Percentiles rank a stretch among this genome's conserved stretches.
These are phyloP conservation scores for Magnolia sinica DNA, from an alignment of 164 flowering plant species.

Conservation along the genomic window DNA sequence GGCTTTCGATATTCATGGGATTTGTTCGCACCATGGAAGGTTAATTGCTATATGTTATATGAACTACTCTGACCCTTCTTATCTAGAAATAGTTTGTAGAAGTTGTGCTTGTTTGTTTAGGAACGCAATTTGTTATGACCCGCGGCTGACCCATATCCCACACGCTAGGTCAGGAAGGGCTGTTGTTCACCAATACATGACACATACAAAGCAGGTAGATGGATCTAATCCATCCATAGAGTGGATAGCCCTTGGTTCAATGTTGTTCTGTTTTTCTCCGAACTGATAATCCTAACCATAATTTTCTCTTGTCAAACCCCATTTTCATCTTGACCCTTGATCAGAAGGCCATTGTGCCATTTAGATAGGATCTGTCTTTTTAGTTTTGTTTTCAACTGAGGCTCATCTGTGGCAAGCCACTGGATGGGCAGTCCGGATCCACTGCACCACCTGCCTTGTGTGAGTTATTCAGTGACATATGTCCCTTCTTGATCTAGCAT, in stretches of 20 bases:
- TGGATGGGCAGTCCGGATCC: neutral
- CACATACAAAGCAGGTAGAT: neutral
- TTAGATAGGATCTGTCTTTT: neutral
- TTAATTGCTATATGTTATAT: constrained; percentile 14
- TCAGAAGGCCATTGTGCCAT: neutral
- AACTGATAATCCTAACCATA: neutral
- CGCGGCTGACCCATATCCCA: too few relatives aligned
- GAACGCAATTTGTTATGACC: neutral
- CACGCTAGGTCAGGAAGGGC: neutral
- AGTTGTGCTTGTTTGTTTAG: neutral
- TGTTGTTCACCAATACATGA: neutral
- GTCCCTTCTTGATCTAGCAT: neutral
- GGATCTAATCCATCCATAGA: neutral
- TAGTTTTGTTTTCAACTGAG: neutral
- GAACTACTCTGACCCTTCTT: neutral
- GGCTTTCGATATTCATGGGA: constrained; percentile 78
- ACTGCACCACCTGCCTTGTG: neutral
- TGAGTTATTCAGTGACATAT: neutral
- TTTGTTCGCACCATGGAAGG: constrained; percentile 89
- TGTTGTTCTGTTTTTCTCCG: neutral
- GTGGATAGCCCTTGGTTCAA: neutral
- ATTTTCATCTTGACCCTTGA: neutral
- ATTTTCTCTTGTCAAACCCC: neutral
- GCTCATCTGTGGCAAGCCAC: neutral
- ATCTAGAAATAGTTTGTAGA: neutral